A percentile compares a stretch with the other conserved stretches of the same genome.
phyloP scores from a whole-genome alignment of 345 rosid species.

The Arabidopsis arenosa region DNA sequence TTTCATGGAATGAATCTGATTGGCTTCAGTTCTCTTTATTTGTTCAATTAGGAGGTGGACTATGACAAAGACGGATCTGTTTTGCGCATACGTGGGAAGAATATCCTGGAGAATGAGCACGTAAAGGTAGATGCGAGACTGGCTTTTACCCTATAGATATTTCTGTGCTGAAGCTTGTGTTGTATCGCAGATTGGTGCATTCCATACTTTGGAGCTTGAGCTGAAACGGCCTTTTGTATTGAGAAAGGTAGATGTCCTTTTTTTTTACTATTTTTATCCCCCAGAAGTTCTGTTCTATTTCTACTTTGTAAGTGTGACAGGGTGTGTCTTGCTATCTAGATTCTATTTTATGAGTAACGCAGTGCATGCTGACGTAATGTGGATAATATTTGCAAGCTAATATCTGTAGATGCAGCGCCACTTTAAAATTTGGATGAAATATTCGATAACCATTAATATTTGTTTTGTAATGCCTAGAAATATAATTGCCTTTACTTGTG shows the following conservation, averaged over 20 bases:
- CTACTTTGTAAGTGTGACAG: slow-evolving; percentile 11
- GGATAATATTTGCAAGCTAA: slow-evolving; percentile 4
- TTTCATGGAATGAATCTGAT: not conserved
- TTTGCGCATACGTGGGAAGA: slow-evolving; percentile 89
- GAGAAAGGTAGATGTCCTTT: slow-evolving; percentile 64
- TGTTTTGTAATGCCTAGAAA: slow-evolving; percentile 1
- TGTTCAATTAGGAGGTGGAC: slow-evolving; percentile 58
- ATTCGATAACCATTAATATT: not conserved
- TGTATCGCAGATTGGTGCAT: slow-evolving; percentile 80
- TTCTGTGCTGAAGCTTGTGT: slow-evolving; percentile 15
- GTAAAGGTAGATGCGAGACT: slow-evolving; percentile 67
- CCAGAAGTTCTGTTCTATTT: slow-evolving; percentile 11
- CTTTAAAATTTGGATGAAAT: not conserved
- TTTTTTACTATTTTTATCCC: not conserved
- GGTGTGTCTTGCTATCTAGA: slow-evolving; percentile 4
- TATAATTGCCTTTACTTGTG: not conserved
- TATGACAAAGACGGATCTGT: slow-evolving; percentile 85
- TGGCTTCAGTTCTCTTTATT: slow-evolving; percentile 17
- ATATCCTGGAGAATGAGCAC: slow-evolving; percentile 76
- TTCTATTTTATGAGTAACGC: not conserved
- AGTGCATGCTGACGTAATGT: not conserved
- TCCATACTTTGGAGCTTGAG: slow-evolving; percentile 87
- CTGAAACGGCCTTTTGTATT: slow-evolving; percentile 84
- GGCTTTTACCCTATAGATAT: not conserved
- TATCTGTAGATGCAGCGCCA: not conserved